These are phyloP conservation scores for Linderniella brevidens DNA, from an alignment of 257 asterid species.

Conservation along the genomic window DNA sequence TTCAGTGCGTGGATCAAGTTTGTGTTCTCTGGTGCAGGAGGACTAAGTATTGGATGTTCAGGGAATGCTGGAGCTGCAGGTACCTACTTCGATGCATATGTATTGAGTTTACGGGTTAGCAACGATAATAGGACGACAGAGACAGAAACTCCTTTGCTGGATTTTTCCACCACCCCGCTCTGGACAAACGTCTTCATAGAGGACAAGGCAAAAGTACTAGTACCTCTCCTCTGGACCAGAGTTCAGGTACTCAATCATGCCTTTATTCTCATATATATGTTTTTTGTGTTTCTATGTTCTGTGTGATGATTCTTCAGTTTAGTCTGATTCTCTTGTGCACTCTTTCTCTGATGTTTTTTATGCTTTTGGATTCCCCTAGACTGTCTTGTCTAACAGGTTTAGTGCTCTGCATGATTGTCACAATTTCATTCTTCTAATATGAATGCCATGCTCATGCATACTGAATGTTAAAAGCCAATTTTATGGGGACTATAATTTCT, in stretches of 20 bases:
- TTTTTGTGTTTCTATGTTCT: too few species aligned
- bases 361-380: too few species aligned
- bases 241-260: slow-evolving; percentile 62
- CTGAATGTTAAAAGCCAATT: too few species aligned
- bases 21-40: slow-evolving; percentile 48
- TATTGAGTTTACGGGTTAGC: slow-evolving; percentile 81
- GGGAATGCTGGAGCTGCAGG: slow-evolving; percentile 98
- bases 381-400: too few species aligned
- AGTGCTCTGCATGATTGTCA: too few species aligned
- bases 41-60: slow-evolving; percentile 73
- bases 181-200: slow-evolving; percentile 96
- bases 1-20: not conserved
- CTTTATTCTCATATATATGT: slow-evolving; percentile 1
- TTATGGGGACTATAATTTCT: slow-evolving; percentile 6
- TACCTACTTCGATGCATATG: slow-evolving; percentile 84
- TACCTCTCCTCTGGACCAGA: slow-evolving; percentile 96
- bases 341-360: too few species aligned
- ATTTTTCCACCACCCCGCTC: slow-evolving; percentile 79
- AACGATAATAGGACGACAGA: slow-evolving; percentile 80
- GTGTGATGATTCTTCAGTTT: too few species aligned
- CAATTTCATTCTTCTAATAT: too few species aligned
- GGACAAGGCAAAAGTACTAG: slow-evolving; percentile 84
- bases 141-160: slow-evolving; percentile 92
- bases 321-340: too few species aligned
- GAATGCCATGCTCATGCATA: too few species aligned